Evolutionary conservation across 305 asterid genomes (phyloP), one percentile per base, ranked within the genome.

Genomic region (Galium porrigens): DNA sequence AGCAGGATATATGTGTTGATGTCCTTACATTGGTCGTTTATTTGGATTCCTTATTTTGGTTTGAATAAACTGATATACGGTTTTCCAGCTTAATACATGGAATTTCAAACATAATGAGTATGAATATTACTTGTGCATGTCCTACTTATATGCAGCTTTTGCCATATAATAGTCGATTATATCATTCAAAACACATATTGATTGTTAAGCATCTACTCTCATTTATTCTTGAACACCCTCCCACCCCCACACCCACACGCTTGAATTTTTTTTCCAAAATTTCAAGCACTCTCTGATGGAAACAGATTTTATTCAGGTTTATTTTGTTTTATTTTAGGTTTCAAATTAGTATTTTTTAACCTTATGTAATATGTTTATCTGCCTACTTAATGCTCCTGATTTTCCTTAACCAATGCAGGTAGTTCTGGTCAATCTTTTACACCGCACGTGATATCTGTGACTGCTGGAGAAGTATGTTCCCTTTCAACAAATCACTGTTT

Each of bases 401-500:
- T 76, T 70, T 18, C 22, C 52, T 18, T 48, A 25, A 4, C n/a
- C 54, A 12, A 12, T 73, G 78, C 79, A 81, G 85, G 85, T n/a
- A 76, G 54, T 64, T 39, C 74, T 25, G 83, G 83, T 53, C 81
- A 81, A 74, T 71, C 76, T 63, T 78, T 81, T 67, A 69, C 71
- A 27, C 81, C 85, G 32, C 80, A 81, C 57, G 58, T 81, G 44
- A 73, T 81, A 59, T 27, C 58, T 39, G 83, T 76, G 59, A 64
- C 73, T 61, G 74, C 83, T 59, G 83, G 85, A 69, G 85, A 81
- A 42, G 85, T 81, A 81, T 72, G 78, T 58, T n/a, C 63, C 4
- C 7, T 29, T 71, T 30, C 4, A 30, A 49, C 30, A 27, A 27
- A 33, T 39, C 51, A 36, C 25, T 68, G 17, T 29, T n/a, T 67